These are phyloP conservation scores for Tetrahymena elliotti DNA, from an alignment of 73 alveolate genomes.

Conservation along the genomic window DNA sequence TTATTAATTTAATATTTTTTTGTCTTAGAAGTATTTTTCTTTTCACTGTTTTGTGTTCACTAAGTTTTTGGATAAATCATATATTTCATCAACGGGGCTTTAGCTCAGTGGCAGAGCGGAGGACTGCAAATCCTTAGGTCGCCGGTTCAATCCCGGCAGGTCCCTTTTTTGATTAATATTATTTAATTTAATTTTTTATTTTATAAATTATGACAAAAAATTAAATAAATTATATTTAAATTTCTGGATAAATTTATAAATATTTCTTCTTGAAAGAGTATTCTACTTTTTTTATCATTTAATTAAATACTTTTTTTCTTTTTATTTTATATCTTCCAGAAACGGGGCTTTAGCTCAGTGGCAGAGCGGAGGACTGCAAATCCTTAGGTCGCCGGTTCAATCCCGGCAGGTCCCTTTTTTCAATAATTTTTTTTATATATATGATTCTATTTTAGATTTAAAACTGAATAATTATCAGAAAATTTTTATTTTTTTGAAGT, in stretches of 20 bases:
- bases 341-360: background rate
- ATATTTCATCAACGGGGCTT: background rate
- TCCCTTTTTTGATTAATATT: background rate
- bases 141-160: constrained; percentile 7
- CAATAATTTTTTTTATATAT: too few species aligned
- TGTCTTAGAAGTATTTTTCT: background rate
- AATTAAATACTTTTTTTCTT: background rate
- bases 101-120: constrained; percentile 5
- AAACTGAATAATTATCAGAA: too few species aligned
- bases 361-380: background rate
- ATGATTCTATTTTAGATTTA: too few species aligned
- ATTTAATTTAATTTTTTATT: background rate
- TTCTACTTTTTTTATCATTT: background rate
- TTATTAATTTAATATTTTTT: background rate
- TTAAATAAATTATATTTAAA: background rate
- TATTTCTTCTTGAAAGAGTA: too few species aligned
- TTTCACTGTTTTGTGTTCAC: background rate
- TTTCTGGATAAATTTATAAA: too few species aligned
- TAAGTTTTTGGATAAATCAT: background rate
- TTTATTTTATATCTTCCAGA: background rate
- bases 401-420: background rate
- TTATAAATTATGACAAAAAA: background rate
- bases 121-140: constrained; percentile 3
- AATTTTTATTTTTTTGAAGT: too few species aligned
- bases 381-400: background rate